Base-by-base conservation (phyloP, 805 yeast genomes). In the Metschnikowia proteae region DNA sequence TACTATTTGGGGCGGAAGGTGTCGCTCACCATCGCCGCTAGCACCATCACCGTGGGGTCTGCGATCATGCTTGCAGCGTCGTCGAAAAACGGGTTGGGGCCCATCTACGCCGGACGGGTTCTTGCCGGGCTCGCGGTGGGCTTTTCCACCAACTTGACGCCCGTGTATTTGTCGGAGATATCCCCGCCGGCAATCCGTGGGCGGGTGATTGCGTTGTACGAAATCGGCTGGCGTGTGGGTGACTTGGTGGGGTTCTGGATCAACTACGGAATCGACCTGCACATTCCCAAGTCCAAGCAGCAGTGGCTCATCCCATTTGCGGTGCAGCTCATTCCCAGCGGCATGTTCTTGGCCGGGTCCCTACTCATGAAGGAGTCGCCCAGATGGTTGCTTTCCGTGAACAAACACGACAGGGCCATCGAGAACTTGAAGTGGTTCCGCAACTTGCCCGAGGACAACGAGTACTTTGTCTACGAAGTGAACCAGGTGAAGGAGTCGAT, bases 291-390 rank as follows among this genome's bases (percentile, higher is more conserved):
- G 22, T 51, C 60, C 17, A 63, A 58, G 40, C 60, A 59, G 43
- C 74, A 69, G 54, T 69, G 73, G 73, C 56, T 66, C 33, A 67
- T 69, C 46, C 74, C 74, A 3, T 69, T 69, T 57, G 74, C 73
- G 3, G 54, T 69, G 23, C 74, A 69, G 55, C 54, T 69, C 23
- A 66, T 69, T 40, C 73, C 73, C 13, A 60, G 67, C 45, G 73
- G 66, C 2, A 46, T 69, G 55, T 69, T 68, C 45, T 56, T 69
- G 40, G 43, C 61, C 10, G 73, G 73, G 4, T 57, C 65, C 27
- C 28, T 67, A 6, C 45, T 65, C 45, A 66, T 68, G 69, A 60
- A 56, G 43, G 74, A 69, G 49, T 61, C 67, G 9, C 73, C 72
- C 8, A 45, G 74, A 45, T 69, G 74, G 74, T 51, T 68, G 34